Percentiles rank a stretch among this genome's conserved stretches.
Evolutionary conservation across 1,284 basidiomycete genomes (phyloP).

Genomic region (Leccinum glutinopallens): DNA sequence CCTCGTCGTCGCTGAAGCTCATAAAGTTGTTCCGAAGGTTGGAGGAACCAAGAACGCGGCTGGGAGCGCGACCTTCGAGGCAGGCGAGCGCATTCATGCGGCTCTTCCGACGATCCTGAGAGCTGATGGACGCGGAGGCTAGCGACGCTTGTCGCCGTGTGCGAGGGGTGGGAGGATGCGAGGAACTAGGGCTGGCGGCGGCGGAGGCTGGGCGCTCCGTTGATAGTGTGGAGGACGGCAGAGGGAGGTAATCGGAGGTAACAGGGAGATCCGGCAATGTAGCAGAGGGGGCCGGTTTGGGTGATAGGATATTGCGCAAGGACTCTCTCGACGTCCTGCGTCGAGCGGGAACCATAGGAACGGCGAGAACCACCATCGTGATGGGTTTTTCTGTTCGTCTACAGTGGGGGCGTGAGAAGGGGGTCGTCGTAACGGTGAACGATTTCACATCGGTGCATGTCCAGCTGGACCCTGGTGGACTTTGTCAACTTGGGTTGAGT

Average conservation of each 20-base stretch:
- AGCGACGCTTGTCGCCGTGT: slow-evolving; percentile 11
- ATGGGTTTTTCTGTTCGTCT: slow-evolving; percentile 27
- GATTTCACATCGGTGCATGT: no score
- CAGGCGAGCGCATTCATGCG: slow-evolving; percentile 59
- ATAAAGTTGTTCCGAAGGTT: slow-evolving; percentile 55
- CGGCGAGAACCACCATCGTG: slow-evolving; percentile 13
- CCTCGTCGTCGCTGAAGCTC: slow-evolving; percentile 65
- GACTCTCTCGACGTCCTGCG: slow-evolving; percentile 48
- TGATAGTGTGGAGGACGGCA: slow-evolving; percentile 8
- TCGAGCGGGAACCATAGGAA: slow-evolving; percentile 20
- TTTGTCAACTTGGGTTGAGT: no score
- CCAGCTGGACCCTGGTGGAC: no score
- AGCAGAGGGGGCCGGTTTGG: slow-evolving; percentile 59
- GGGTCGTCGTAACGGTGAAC: not conserved
- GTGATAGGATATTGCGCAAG: slow-evolving; percentile 54
- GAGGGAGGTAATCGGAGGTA: slow-evolving; percentile 8
- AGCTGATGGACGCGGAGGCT: slow-evolving; percentile 39
- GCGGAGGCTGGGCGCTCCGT: slow-evolving; percentile 22
- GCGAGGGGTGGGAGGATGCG: slow-evolving; percentile 11
- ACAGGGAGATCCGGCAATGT: slow-evolving; percentile 39
- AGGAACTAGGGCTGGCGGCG: slow-evolving; percentile 4
- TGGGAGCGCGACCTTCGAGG: slow-evolving; percentile 52
- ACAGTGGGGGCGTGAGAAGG: slow-evolving; percentile 4
- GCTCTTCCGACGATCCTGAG: slow-evolving; percentile 36
- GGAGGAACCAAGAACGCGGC: slow-evolving; percentile 18